phyloP scores from a whole-genome alignment of 495 filamentous ascomycete species.

The Trichoderma reesei region DNA sequence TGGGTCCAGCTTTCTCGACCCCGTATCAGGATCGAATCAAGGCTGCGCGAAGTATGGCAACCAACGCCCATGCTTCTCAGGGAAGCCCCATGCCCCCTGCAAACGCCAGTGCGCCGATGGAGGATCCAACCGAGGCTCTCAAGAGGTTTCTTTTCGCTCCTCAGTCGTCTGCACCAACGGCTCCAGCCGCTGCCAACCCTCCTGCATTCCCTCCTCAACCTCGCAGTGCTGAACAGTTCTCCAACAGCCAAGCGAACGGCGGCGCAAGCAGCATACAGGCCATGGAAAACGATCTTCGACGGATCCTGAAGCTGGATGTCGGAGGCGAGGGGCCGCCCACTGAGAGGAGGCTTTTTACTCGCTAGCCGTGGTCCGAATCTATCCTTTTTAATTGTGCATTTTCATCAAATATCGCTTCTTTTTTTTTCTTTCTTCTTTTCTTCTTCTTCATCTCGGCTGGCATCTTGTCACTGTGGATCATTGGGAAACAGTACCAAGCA shows the following conservation, averaged over 20 bases:
- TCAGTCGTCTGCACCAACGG: neutral
- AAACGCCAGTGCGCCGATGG: conserved; percentile 12
- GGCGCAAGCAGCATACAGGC: conserved; percentile 11
- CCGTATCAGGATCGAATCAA: conserved; percentile 58
- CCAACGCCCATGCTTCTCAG: conserved; percentile 14
- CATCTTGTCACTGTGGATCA: neutral
- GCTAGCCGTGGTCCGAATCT: conserved; percentile 10
- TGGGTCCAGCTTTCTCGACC: conserved; percentile 57
- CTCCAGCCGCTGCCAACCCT: neutral
- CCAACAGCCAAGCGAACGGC: conserved; percentile 9
- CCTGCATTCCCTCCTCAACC: neutral
- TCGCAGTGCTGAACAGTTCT: neutral
- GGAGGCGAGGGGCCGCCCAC: conserved; percentile 10
- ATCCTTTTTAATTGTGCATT: neutral
- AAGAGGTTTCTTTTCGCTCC: conserved; percentile 22
- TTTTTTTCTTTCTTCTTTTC: conserved; percentile 12
- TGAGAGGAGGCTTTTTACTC: conserved; percentile 14
- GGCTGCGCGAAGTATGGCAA: conserved; percentile 28
- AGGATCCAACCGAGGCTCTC: conserved; percentile 23
- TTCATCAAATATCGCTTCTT: conserved; percentile 12
- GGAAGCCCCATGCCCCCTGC: neutral
- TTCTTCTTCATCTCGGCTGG: conserved; percentile 3
- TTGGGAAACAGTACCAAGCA: neutral
- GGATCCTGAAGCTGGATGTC: conserved; percentile 37
- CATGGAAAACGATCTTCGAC: conserved; percentile 42